These are phyloP conservation scores for Striga asiatica DNA, from an alignment of 257 asterid species.

Conservation along the genomic window DNA sequence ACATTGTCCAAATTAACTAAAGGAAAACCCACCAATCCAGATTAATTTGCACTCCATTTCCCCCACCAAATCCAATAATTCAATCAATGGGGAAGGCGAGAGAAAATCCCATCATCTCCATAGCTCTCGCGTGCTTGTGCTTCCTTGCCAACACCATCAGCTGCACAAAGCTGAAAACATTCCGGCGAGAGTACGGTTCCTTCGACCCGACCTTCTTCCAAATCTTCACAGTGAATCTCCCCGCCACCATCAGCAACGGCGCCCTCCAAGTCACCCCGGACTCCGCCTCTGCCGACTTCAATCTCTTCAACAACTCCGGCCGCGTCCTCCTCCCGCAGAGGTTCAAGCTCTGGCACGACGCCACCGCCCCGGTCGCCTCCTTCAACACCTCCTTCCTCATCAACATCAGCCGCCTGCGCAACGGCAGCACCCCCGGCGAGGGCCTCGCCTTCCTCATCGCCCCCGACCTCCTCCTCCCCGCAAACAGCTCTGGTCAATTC, in stretches of 20 bases:
- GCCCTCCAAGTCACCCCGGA: conserved; percentile 84
- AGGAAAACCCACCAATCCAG: too few species aligned
- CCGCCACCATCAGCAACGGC: conserved; percentile 26
- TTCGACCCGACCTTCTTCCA: conserved; percentile 15
- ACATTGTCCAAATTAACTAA: too few species aligned
- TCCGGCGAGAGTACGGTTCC: conserved; percentile 5
- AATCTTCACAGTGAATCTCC: not conserved
- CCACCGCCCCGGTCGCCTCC: conserved; percentile 26
- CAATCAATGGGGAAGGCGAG: not conserved
- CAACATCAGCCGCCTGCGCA: conserved; percentile 21
- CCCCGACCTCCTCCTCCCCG: conserved; percentile 30
- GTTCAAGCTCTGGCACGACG: conserved; percentile 55
- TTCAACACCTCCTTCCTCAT: conserved; percentile 67
- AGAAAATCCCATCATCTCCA: not conserved
- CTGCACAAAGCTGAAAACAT: conserved; percentile 20
- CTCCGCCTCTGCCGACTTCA: conserved; percentile 15
- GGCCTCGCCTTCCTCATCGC: conserved; percentile 68
- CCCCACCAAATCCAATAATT: too few species aligned
- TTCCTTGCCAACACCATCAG: not conserved
- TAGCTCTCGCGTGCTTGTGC: not conserved
- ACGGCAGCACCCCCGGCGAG: conserved; percentile 32
- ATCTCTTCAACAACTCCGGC: conserved; percentile 26
- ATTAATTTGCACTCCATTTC: too few species aligned
- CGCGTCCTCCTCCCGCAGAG: conserved; percentile 24
- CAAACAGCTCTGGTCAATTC: conserved; percentile 48